These are phyloP conservation scores for Penicillium psychrofluorescens DNA, from an alignment of 495 filamentous ascomycete genomes.

Conservation along the genomic window DNA sequence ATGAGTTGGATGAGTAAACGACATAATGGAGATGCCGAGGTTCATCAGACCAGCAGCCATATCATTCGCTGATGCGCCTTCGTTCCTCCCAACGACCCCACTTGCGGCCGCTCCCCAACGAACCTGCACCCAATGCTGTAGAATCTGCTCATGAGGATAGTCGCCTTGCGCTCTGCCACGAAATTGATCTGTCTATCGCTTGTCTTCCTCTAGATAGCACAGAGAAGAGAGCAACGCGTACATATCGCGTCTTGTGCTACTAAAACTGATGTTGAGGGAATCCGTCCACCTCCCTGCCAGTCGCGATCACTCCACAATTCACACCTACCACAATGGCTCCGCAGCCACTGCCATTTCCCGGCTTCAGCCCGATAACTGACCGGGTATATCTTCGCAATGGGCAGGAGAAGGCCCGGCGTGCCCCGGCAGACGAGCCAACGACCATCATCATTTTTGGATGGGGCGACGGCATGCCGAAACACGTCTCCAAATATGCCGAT, in stretches of 20 bases:
- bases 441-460: slow-evolving; percentile 41
- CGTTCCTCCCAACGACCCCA: slow-evolving; percentile 6
- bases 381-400: slow-evolving; percentile 20
- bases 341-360: slow-evolving; percentile 17
- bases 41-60: not conserved
- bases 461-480: slow-evolving; percentile 46
- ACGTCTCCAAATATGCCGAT: slow-evolving; percentile 47
- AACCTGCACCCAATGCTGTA: not conserved
- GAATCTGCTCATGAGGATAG: not conserved
- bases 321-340: slow-evolving; percentile 10
- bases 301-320: not conserved
- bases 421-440: slow-evolving; percentile 15
- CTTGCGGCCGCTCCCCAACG: slow-evolving; percentile 1
- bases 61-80: not conserved
- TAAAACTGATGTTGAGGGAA: not conserved
- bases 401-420: slow-evolving; percentile 9
- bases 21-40: slow-evolving; percentile 1
- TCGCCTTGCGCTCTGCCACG: not conserved
- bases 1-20: not conserved
- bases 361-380: slow-evolving; percentile 19
- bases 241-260: too few species aligned
- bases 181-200: not conserved
- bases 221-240: not conserved
- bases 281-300: not conserved
- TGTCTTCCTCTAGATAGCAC: not conserved